Evolutionary conservation across 179 eudicot species (phyloP).

Genomic region (Drosera spatulata): DNA sequence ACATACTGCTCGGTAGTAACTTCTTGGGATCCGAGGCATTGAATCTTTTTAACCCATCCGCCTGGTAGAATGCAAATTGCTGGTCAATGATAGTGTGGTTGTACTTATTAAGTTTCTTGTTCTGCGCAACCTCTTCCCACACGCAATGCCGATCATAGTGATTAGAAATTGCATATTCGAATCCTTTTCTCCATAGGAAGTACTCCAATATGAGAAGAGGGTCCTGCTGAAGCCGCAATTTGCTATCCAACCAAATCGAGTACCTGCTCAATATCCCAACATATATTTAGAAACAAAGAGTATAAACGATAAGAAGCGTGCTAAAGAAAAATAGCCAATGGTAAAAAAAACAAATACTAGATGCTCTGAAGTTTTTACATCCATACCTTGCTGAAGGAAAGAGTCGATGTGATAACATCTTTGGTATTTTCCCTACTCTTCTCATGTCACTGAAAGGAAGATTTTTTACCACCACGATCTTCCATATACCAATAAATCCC

Average conservation of each 20-base stretch:
- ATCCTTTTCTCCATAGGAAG: constrained; percentile 78
- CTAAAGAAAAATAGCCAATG: too few relatives aligned
- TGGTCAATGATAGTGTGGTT: constrained; percentile 77
- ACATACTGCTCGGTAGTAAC: constrained; percentile 83
- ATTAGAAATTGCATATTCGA: constrained; percentile 85
- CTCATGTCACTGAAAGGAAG: constrained; percentile 82
- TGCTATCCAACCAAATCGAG: constrained; percentile 94
- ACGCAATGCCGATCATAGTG: constrained; percentile 95
- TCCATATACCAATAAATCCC: constrained; percentile 89
- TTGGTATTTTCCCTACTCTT: constrained; percentile 92
- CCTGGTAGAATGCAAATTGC: constrained; percentile 78
- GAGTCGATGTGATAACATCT: constrained; percentile 74
- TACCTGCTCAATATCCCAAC: constrained; percentile 34
- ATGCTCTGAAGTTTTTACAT: neutral
- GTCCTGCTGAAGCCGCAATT: constrained; percentile 77
- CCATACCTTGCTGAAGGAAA: constrained; percentile 87
- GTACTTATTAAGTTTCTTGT: constrained; percentile 87
- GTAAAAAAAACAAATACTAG: too few relatives aligned
- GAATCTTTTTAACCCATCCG: constrained; percentile 76
- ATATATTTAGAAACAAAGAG: constrained; percentile 2
- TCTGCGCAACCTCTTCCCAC: constrained; percentile 93
- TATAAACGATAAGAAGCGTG: neutral
- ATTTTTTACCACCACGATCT: constrained; percentile 83
- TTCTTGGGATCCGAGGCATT: constrained; percentile 64
- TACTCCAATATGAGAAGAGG: constrained; percentile 74